These are phyloP conservation scores for Dendrobium huoshanense DNA, from an alignment of 106 monocot genomes.

Conservation along the genomic window DNA sequence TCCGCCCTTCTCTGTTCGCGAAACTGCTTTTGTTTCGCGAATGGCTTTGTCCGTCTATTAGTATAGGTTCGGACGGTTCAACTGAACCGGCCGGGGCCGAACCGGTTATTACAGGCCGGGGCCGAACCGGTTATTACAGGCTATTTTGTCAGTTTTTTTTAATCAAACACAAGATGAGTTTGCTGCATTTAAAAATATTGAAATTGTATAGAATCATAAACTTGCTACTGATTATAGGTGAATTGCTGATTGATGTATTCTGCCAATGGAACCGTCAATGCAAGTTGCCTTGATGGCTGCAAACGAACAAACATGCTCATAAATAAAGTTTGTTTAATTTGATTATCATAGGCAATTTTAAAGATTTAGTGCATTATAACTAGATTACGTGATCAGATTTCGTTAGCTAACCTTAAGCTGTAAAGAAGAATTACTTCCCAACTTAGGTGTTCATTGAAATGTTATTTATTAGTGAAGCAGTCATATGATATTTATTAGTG, in stretches of 20 bases:
- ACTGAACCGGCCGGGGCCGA: too few species aligned
- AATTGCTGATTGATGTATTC: background rate
- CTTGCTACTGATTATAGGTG: background rate
- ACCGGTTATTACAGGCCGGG: background rate
- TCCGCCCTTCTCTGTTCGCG: too few species aligned
- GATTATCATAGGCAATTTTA: background rate
- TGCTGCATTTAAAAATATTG: background rate
- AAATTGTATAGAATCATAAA: background rate
- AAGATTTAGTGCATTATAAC: background rate
- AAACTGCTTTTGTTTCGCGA: too few species aligned
- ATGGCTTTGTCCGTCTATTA: too few species aligned
- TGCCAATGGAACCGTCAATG: background rate
- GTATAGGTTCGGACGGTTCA: too few species aligned
- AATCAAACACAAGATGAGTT: background rate
- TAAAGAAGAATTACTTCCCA: background rate
- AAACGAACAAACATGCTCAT: background rate
- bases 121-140: background rate
- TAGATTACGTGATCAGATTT: background rate
- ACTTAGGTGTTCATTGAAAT: background rate
- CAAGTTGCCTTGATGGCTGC: background rate
- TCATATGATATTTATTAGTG: too few species aligned
- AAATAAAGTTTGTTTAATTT: background rate
- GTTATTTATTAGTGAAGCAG: too few species aligned
- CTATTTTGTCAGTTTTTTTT: background rate
- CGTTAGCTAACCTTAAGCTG: background rate